A percentile compares a stretch with the other conserved stretches of the same genome.
These are phyloP conservation scores for Chrysoporthe deuterocubensis DNA, from an alignment of 2,329 filamentous ascomycete genomes.

Conservation along the genomic window DNA sequence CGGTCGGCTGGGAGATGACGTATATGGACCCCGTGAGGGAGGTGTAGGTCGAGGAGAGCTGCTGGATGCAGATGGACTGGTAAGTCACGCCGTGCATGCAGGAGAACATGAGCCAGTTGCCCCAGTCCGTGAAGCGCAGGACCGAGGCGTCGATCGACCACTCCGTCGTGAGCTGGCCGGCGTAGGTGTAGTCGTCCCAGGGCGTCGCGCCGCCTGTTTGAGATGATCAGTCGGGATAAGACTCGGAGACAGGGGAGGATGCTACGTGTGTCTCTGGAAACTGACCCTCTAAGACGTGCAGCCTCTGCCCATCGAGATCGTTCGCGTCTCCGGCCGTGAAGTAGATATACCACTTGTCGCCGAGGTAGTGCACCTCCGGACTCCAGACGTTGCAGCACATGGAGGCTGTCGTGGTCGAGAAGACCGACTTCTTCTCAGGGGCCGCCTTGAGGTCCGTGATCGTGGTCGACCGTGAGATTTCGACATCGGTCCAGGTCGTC, in stretches of 20 bases:
- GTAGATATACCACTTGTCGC: constrained; percentile 58
- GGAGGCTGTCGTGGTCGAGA: constrained; percentile 48
- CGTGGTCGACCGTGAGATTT: constrained; percentile 58
- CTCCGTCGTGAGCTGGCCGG: constrained; percentile 48
- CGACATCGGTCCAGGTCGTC: constrained; percentile 59
- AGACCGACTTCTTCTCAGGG: constrained; percentile 52
- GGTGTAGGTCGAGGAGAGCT: constrained; percentile 45
- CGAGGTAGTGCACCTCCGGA: constrained; percentile 57
- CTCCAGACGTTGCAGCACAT: constrained; percentile 63
- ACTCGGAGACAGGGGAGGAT: background rate
- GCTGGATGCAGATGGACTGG: constrained; percentile 45
- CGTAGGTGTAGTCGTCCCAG: constrained; percentile 56
- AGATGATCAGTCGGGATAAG: background rate
- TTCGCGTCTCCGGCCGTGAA: constrained; percentile 54
- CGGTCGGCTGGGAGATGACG: constrained; percentile 55
- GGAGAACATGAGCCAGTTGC: constrained; percentile 59
- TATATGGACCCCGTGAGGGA: constrained; percentile 47
- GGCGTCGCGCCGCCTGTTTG: constrained; percentile 52
- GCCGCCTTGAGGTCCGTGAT: constrained; percentile 59
- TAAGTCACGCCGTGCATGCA: constrained; percentile 49
- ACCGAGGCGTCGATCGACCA: constrained; percentile 61
- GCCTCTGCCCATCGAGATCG: constrained; percentile 53
- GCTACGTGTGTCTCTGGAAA: background rate
- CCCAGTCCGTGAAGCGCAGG: constrained; percentile 49
- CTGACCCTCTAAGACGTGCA: constrained; percentile 55